Percentiles rank a stretch among this genome's conserved stretches.
Evolutionary conservation across 305 asterid species (phyloP).

Genomic region (Fraxinus greggii): DNA sequence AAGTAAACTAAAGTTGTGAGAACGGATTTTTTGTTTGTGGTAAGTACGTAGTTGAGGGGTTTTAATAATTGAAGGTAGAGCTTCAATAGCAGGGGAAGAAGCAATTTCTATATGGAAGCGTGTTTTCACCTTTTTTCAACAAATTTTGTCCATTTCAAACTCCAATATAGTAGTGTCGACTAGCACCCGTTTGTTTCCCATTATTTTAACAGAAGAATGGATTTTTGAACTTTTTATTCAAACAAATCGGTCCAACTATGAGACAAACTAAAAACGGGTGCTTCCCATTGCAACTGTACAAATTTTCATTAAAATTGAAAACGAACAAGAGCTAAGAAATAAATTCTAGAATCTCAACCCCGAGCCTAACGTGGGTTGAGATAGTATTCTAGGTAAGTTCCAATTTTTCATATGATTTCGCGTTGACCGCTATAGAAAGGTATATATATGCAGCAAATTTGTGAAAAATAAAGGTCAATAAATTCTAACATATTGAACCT

Average conservation of each 20-base stretch:
- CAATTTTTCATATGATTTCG: neutral
- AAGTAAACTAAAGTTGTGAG: conserved; percentile 11
- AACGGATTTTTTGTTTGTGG: conserved; percentile 24
- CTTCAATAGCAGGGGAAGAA: neutral
- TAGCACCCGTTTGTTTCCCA: too few species aligned
- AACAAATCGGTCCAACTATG: too few species aligned
- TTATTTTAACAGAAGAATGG: too few species aligned
- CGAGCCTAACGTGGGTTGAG: neutral
- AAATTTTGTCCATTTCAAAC: neutral
- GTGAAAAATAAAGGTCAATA: neutral
- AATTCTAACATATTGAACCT: neutral
- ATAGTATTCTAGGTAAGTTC: neutral
- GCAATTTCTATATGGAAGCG: neutral
- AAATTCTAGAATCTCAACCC: neutral
- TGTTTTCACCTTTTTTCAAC: neutral
- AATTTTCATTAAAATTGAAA: too few species aligned
- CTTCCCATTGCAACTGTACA: too few species aligned
- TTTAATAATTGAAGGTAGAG: neutral
- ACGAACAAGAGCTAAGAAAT: too few species aligned
- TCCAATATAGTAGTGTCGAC: neutral
- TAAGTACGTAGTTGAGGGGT: conserved; percentile 4
- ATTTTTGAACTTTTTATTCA: too few species aligned
- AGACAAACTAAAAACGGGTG: too few species aligned
- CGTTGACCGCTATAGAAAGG: neutral
- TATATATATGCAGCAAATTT: neutral